A percentile compares a stretch with the other conserved stretches of the same genome.
Conservation (phyloP, 495 filamentous ascomycete genomes). For the Aspergillus mulundensis region DNA sequence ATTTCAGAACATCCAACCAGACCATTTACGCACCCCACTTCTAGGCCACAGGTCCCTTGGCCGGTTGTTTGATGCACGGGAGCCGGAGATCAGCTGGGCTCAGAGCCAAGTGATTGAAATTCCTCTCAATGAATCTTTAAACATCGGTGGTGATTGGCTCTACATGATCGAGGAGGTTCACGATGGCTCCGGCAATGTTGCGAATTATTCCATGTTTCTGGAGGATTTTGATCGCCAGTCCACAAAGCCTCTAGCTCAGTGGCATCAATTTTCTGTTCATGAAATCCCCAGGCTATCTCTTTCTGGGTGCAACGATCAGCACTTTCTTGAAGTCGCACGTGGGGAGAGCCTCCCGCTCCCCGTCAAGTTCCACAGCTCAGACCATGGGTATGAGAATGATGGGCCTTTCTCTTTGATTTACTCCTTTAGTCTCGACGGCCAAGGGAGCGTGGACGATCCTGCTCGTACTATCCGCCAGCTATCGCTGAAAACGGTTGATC, state of each 20-base stretch:
- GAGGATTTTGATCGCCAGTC: constrained; percentile 57
- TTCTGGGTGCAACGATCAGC: constrained; percentile 66
- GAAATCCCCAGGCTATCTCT: constrained; percentile 75
- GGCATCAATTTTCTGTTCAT: constrained; percentile 83
- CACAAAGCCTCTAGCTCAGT: constrained; percentile 54
- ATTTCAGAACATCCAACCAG: constrained; percentile 87
- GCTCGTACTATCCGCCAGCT: constrained; percentile 44
- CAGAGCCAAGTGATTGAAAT: constrained; percentile 68
- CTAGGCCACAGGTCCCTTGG: constrained; percentile 50
- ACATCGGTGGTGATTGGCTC: constrained; percentile 70
- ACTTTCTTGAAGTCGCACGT: constrained; percentile 76
- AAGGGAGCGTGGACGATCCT: constrained; percentile 56
- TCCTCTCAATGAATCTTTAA: constrained; percentile 83
- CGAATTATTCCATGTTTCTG: constrained; percentile 63
- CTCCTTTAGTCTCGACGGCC: constrained; percentile 58
- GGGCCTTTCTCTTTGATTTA: constrained; percentile 47
- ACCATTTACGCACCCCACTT: constrained; percentile 75
- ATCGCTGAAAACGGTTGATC: constrained; percentile 31
- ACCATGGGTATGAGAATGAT: constrained; percentile 43
- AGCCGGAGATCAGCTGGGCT: constrained; percentile 72
- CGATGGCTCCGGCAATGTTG: constrained; percentile 83
- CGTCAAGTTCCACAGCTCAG: constrained; percentile 61
- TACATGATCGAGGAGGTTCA: constrained; percentile 89
- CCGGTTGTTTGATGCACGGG: constrained; percentile 48
- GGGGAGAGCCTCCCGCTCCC: constrained; percentile 68